A percentile compares a stretch with the other conserved stretches of the same genome.
Evolutionary conservation across 495 filamentous ascomycete species (phyloP).

Genomic region (Penicillium antarcticum): DNA sequence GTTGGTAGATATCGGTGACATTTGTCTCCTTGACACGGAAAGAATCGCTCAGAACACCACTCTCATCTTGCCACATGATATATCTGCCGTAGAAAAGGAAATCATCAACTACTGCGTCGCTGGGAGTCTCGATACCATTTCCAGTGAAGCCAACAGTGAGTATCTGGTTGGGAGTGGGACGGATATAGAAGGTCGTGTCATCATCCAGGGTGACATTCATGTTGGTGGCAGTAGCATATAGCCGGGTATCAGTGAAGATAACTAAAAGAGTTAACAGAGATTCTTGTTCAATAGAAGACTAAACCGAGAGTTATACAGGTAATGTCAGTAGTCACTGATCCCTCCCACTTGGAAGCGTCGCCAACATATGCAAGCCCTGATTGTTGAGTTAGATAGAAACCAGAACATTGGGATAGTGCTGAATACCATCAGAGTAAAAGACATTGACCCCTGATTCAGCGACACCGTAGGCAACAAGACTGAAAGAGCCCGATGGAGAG

Average conservation of each 20-base stretch:
- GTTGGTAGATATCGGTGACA: conserved; percentile 18
- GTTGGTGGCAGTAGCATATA: conserved; percentile 18
- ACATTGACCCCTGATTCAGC: neutral
- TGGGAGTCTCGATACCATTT: conserved; percentile 9
- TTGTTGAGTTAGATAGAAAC: neutral
- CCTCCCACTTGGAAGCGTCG: conserved; percentile 20
- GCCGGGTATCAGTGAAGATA: conserved; percentile 2
- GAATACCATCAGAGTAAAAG: conserved; percentile 23
- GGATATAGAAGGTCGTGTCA: conserved; percentile 19
- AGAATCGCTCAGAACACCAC: conserved; percentile 11
- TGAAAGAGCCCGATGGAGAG: conserved; percentile 15
- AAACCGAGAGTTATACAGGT: conserved; percentile 14
- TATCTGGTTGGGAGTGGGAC: conserved; percentile 12
- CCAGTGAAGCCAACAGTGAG: conserved; percentile 21
- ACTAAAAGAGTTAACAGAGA: conserved; percentile 5
- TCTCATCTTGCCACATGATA: conserved; percentile 17
- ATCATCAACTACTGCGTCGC: conserved; percentile 6
- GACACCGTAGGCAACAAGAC: conserved; percentile 16
- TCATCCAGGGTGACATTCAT: conserved; percentile 15
- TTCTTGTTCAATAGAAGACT: no score
- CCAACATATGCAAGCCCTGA: conserved; percentile 25
- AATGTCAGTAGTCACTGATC: conserved; percentile 20
- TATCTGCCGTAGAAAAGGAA: conserved; percentile 22
- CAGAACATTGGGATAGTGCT: neutral
- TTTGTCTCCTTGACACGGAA: conserved; percentile 22